Evolutionary conservation across 768 basidiomycete genomes (phyloP), one percentile per base, ranked within the genome.

Genomic region (Mycena latifolia): DNA sequence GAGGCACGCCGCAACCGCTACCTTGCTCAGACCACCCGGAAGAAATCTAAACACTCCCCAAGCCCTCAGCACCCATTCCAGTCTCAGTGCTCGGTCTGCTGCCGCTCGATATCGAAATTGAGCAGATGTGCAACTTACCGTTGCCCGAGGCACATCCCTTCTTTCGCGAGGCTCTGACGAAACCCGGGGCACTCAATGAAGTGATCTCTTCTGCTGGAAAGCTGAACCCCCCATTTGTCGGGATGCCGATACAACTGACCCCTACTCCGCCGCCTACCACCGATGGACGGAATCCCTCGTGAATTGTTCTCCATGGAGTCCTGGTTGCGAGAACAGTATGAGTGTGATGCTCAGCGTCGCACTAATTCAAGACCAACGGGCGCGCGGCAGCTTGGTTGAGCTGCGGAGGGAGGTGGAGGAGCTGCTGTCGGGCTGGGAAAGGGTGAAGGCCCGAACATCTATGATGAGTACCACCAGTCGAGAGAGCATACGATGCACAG

Each of bases 381-480:
- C 20, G 2, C 28, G 31, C 14, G 29, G 27, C 5, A 0, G 37
- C 6, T 14, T 41, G 18, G 6, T 12, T 3, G n/a, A 6, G 5
- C 20, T 61, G 50, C 24, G n/a, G 17, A 5, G 1, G 11, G 50
- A 52, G 39, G 28, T 52, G 2, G 41, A 5, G 3, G 51, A 41
- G 0, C 9, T 3, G 9, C 33, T 46, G 45, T 22, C 24, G n/a
- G 45, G 9, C 3, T 54, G 31, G 22, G n/a, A 24, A 6, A 22
- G 35, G n/a, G 33, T 54, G 15, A 37, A n/a, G 17, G 12, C 3
- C 14, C 53, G 2, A 54, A 12, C 14, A 39, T 56, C 24, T 56
- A 56, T n/a, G 24, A 56, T 29, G 22, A n/a, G 22, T 45, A 27
- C 20, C 39, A 56, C 55, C 39, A 56, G 27, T 15, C 55, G 15